These are phyloP conservation scores for Coemansia umbellata DNA, from an alignment of 192 early-diverging fungal genomes.

Conservation along the genomic window DNA sequence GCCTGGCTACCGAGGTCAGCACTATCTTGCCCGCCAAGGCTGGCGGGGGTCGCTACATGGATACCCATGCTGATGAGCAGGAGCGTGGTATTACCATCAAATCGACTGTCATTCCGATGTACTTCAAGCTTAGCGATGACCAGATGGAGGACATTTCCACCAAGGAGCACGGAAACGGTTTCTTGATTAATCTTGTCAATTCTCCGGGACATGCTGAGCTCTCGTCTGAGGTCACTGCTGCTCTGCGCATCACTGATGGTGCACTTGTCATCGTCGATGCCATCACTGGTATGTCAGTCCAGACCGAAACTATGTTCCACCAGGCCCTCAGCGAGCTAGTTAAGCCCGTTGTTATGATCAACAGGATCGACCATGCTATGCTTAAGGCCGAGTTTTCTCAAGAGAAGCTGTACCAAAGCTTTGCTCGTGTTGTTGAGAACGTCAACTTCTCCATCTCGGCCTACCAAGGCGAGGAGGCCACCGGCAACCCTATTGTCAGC, in stretches of 20 bases:
- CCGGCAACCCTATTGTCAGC: conserved; percentile 90
- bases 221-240: conserved; percentile 98
- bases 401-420: conserved; percentile 95
- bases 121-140: conserved; percentile 85
- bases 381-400: conserved; percentile 93
- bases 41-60: conserved; percentile 95
- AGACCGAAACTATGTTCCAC: conserved; percentile 98
- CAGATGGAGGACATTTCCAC: conserved; percentile 85
- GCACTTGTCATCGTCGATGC: conserved; percentile 98
- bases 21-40: conserved; percentile 94
- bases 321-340: conserved; percentile 96
- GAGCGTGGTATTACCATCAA: conserved; percentile 99
- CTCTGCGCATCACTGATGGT: conserved; percentile 99
- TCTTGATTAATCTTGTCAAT: conserved; percentile 99
- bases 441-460: conserved; percentile 98
- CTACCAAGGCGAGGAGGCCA: conserved; percentile 74
- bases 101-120: conserved; percentile 98
- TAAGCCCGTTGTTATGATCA: conserved; percentile 96
- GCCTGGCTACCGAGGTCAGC: conserved; percentile 94
- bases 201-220: conserved; percentile 99
- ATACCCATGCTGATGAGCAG: conserved; percentile 96
- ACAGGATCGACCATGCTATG: conserved; percentile 99
- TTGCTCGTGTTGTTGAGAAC: conserved; percentile 92
- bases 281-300: conserved; percentile 96
- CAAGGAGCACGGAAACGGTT: conserved; percentile 81